phyloP scores from a whole-genome alignment of 148 eudicot species.

The Rheum nobile region DNA sequence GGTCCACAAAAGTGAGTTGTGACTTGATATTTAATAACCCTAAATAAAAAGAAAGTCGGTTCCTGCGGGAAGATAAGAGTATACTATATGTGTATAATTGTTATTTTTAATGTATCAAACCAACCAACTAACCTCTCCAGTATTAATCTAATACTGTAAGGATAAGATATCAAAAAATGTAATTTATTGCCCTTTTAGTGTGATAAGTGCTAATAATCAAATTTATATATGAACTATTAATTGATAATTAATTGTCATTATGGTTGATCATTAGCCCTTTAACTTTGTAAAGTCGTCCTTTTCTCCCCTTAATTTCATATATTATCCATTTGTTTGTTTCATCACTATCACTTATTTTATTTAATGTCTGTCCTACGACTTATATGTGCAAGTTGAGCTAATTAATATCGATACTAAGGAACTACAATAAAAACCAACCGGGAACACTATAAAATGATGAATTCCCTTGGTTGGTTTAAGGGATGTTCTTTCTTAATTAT shows the following conservation, averaged over 20 bases:
- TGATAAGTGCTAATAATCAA: neutral
- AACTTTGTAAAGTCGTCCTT: neutral
- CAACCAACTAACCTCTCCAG: neutral
- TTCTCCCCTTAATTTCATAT: neutral
- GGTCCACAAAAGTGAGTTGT: slow-evolving; percentile 4
- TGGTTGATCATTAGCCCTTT: neutral
- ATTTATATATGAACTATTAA: neutral
- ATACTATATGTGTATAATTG: neutral
- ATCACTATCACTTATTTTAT: neutral
- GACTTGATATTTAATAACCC: neutral
- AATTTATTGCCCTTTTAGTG: neutral
- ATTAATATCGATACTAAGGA: neutral
- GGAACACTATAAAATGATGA: neutral
- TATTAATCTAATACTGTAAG: neutral
- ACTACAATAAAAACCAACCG: neutral
- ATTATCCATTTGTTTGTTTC: neutral
- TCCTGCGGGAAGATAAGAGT: neutral
- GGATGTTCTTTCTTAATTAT: no score
- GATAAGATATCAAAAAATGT: neutral
- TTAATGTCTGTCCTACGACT: neutral
- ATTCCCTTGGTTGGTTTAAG: no score
- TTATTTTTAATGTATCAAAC: neutral
- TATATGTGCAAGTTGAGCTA: neutral
- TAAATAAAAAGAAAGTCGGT: neutral
- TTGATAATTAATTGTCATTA: neutral